Percentiles rank a stretch among this genome's conserved stretches.
phyloP scores from a whole-genome alignment of 441 rosid species.

The Populus hybrid region DNA sequence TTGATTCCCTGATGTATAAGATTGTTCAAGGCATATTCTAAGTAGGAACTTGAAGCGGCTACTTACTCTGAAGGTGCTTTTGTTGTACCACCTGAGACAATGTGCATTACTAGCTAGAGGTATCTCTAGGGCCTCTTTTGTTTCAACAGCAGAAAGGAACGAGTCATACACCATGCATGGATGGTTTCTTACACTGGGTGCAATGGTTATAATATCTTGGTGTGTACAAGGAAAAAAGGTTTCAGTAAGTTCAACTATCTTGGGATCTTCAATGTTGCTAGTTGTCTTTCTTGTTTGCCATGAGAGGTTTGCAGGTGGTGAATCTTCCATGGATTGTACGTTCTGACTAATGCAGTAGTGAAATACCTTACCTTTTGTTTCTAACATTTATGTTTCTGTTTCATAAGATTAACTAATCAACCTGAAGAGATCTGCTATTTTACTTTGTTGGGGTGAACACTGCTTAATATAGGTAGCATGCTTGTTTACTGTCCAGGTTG shows the following conservation, averaged over 20 bases:
- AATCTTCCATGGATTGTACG: not conserved
- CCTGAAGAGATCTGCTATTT: not conserved
- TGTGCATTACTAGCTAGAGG: too few relatives aligned
- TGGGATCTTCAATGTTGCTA: not conserved
- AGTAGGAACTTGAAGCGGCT: too few relatives aligned
- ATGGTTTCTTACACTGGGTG: not conserved
- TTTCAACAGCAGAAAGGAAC: not conserved
- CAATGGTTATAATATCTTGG: not conserved
- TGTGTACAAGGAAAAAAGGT: not conserved
- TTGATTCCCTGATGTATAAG: too few relatives aligned
- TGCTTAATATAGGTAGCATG: not conserved
- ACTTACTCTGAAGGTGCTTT: too few relatives aligned
- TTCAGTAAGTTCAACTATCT: not conserved
- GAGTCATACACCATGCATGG: not conserved
- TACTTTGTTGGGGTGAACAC: not conserved
- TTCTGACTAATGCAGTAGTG: not conserved
- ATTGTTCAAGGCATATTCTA: too few relatives aligned
- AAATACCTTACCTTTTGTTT: too few relatives aligned
- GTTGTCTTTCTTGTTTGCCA: not conserved
- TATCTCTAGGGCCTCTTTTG: not conserved
- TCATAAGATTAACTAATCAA: not conserved
- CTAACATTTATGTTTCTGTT: not conserved
- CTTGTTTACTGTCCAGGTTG: not conserved
- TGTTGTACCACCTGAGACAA: too few relatives aligned
- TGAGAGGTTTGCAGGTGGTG: not conserved